Evolutionary conservation across 2,329 filamentous ascomycete genomes (phyloP), one percentile per base, ranked within the genome.

Genomic region (Botrytis medusae): DNA sequence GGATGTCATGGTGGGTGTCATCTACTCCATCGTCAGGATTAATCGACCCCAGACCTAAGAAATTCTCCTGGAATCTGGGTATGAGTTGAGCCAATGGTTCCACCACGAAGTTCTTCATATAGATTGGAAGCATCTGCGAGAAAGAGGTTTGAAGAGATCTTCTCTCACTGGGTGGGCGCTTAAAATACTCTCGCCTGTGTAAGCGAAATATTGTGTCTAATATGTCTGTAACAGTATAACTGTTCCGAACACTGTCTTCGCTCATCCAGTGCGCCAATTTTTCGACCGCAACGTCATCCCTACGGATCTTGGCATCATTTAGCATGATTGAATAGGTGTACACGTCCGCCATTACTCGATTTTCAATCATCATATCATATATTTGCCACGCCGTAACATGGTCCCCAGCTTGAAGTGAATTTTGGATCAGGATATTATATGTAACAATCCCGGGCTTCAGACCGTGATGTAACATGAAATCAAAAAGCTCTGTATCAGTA

Each of bases 291-390:
- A 84, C 81, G 20, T 71, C 7, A 69, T 82, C 79, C 20, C 73
- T 63, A 34, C 78, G 76, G n/a, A 60, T 32, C 68, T 93, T 93
- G 69, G 92, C 91, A 46, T 91, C 91, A 74, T 91, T 88, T 60
- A 97, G 86, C 48, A 97, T 84, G 42, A 90, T 89, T 1, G 90
- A 85, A 79, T 91, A 93, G 0, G 93, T 91, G 76, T 89, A 87
- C 0, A 83, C 82, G 80, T 97, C 90, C 0, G 93, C 88, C 71
- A 87, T 81, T 25, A 93, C 83, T 4, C 87, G 87, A 75, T 89
- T 86, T 22, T 85, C 82, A 69, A 86, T 82, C 80, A 95, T 87
- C 59, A 90, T 85, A 37, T 90, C 85, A 77, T 91, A 89, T 68
- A 95, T 86, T 59, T 88, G 85, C 83, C 89, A 89, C 0, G 90